phyloP scores from a whole-genome alignment of 306 rosid genomes.

The Glycine latifolia region DNA sequence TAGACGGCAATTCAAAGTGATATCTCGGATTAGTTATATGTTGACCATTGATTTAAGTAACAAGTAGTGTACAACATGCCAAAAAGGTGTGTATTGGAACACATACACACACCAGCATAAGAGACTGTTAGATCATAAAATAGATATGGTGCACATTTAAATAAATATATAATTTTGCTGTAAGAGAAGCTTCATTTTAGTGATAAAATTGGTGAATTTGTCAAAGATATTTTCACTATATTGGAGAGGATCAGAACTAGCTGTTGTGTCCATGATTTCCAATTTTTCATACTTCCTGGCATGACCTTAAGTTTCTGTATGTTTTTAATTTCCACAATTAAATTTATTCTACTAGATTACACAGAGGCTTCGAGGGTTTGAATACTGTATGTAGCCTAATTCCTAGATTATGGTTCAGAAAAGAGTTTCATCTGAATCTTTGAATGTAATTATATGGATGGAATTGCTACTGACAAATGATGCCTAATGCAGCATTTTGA shows the following conservation, averaged over 20 bases:
- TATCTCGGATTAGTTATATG: slow-evolving; percentile 1
- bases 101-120: background rate
- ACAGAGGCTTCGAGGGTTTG: slow-evolving; percentile 5
- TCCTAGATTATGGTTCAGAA: slow-evolving; percentile 22
- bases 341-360: background rate
- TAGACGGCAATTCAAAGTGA: background rate
- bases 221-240: background rate
- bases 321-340: background rate
- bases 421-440: slow-evolving; percentile 8
- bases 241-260: background rate
- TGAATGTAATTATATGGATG: slow-evolving; percentile 20
- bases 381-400: background rate
- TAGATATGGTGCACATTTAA: slow-evolving; percentile 8
- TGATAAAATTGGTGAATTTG: slow-evolving; percentile 12
- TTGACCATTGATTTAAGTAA: slow-evolving; percentile 23
- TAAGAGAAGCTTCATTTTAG: background rate
- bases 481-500: slow-evolving; percentile 78
- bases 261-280: slow-evolving; percentile 4
- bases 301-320: slow-evolving; percentile 1
- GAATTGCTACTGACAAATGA: slow-evolving; percentile 46
- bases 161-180: background rate
- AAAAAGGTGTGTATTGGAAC: background rate
- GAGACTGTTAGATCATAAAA: slow-evolving; percentile 19
- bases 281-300: background rate
- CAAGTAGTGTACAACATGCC: background rate